These are phyloP conservation scores for Calocybe indica DNA, from an alignment of 768 basidiomycete genomes.

Conservation along the genomic window DNA sequence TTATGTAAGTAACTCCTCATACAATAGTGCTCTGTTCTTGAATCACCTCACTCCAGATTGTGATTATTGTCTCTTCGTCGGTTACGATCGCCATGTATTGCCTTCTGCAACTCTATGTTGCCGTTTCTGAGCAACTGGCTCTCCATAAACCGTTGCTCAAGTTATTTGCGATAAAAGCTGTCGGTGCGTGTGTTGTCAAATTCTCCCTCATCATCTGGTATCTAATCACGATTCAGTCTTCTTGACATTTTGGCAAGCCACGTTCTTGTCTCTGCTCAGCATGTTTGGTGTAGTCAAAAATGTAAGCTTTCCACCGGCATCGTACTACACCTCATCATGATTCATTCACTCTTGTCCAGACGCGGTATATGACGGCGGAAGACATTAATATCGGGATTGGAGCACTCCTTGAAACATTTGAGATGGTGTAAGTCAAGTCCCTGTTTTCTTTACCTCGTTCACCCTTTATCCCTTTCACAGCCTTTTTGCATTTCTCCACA, in stretches of 20 bases:
- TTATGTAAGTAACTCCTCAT: slow-evolving; percentile 37
- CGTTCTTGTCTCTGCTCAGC: slow-evolving; percentile 48
- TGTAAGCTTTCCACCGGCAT: slow-evolving; percentile 23
- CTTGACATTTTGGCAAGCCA: slow-evolving; percentile 75
- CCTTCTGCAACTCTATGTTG: slow-evolving; percentile 63
- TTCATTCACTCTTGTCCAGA: slow-evolving; percentile 26
- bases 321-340: neutral
- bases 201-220: neutral
- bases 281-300: slow-evolving; percentile 59
- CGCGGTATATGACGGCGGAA: slow-evolving; percentile 64
- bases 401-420: slow-evolving; percentile 63
- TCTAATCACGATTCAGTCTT: slow-evolving; percentile 37
- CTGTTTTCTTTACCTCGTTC: slow-evolving; percentile 2
- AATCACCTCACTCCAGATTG: slow-evolving; percentile 33
- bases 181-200: slow-evolving; percentile 35
- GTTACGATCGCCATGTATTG: slow-evolving; percentile 79
- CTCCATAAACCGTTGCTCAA: slow-evolving; percentile 60
- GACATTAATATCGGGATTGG: slow-evolving; percentile 70
- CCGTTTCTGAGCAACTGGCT: slow-evolving; percentile 46
- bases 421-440: slow-evolving; percentile 56
- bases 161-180: slow-evolving; percentile 67
- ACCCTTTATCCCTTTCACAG: slow-evolving; percentile 22
- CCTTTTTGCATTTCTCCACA: slow-evolving; percentile 63
- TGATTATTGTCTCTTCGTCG: slow-evolving; percentile 56
- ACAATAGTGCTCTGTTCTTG: no score